Conservation (phyloP, 345 rosid genomes). For the Kernera saxatilis region DNA sequence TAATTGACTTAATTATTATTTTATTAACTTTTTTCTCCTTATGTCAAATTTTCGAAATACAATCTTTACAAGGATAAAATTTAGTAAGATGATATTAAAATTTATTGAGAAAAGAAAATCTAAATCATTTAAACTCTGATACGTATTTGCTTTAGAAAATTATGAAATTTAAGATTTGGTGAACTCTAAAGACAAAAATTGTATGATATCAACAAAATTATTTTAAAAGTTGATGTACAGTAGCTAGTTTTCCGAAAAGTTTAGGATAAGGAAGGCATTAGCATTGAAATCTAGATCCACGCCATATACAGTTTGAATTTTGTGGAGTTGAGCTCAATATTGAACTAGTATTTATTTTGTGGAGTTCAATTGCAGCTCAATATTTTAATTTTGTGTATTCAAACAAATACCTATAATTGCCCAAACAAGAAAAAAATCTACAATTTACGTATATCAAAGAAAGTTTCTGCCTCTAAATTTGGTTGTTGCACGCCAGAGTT, state of each 20-base stretch:
- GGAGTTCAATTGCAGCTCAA: background rate
- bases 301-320: background rate
- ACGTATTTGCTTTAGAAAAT: too few species aligned
- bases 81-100: too few species aligned
- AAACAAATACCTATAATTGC: background rate
- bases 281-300: background rate
- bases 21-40: too few species aligned
- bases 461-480: background rate
- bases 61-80: too few species aligned
- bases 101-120: too few species aligned
- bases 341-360: background rate
- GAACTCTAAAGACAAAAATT: background rate
- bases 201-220: background rate
- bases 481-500: conserved; percentile 1
- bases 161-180: background rate
- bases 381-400: background rate
- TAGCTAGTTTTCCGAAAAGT: background rate
- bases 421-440: background rate
- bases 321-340: background rate
- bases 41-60: too few species aligned
- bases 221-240: background rate
- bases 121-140: background rate
- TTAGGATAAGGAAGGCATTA: background rate
- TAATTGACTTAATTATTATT: too few species aligned
- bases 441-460: background rate